These are phyloP conservation scores for Atalantia buxifolia DNA, from an alignment of 345 rosid species.

Conservation along the genomic window DNA sequence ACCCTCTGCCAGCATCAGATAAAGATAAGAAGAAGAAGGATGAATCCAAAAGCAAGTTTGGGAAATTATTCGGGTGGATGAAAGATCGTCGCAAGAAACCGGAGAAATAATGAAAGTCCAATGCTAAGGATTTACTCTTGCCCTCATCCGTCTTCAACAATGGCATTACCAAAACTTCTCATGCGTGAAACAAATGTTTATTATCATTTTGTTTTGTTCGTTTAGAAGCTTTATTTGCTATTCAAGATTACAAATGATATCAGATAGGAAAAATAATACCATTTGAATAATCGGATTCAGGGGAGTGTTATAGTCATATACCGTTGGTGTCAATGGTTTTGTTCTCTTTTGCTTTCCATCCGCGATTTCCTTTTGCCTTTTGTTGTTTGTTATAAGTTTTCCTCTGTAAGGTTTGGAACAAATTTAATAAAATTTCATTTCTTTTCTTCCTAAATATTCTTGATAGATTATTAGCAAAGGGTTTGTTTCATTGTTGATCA, in stretches of 20 bases:
- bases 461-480: neutral
- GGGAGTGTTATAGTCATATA: neutral
- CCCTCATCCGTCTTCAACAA: neutral
- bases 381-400: neutral
- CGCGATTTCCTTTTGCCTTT: neutral
- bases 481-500: neutral
- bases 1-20: slow-evolving; percentile 25
- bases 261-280: no score
- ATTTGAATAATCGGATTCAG: no score
- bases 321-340: neutral
- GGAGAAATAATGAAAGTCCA: slow-evolving; percentile 2
- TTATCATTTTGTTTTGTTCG: no score
- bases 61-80: slow-evolving; percentile 26
- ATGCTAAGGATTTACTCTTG: neutral
- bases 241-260: neutral
- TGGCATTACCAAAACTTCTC: neutral
- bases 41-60: slow-evolving; percentile 28
- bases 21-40: slow-evolving; percentile 27
- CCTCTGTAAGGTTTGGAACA: neutral
- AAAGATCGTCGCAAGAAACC: slow-evolving; percentile 35
- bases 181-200: no score
- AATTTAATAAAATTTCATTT: no score
- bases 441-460: no score
- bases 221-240: no score
- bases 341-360: neutral